These are phyloP conservation scores for Lactarius akahatsu DNA, from an alignment of 768 basidiomycete species.

Conservation along the genomic window DNA sequence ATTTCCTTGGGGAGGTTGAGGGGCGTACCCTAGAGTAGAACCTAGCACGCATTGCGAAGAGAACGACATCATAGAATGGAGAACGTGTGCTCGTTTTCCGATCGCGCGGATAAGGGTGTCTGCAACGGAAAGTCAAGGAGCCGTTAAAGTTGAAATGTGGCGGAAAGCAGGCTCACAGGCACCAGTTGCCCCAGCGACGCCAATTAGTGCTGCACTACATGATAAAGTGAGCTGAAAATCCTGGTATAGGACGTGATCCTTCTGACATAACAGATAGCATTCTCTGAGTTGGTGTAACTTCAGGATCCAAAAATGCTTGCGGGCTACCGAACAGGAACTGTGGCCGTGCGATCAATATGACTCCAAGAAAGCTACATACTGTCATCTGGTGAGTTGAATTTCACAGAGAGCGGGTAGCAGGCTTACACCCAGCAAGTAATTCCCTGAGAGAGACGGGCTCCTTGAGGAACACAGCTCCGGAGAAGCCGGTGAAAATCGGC, in stretches of 20 bases:
- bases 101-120: conserved; percentile 46
- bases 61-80: conserved; percentile 72
- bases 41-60: conserved; percentile 53
- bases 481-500: background rate
- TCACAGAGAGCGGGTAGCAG: background rate
- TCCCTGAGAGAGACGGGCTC: background rate
- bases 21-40: conserved; percentile 36
- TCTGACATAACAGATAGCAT: conserved; percentile 60
- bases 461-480: background rate
- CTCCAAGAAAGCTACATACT: background rate
- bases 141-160: background rate
- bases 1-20: background rate
- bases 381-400: background rate
- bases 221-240: background rate
- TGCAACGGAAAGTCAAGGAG: conserved; percentile 27
- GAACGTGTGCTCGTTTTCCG: conserved; percentile 69
- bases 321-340: conserved; percentile 61
- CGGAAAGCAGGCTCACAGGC: conserved; percentile 53
- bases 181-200: conserved; percentile 64
- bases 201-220: conserved; percentile 56
- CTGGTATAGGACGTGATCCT: background rate
- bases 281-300: conserved; percentile 40
- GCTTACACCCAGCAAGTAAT: background rate
- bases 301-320: background rate
- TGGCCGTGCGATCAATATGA: conserved; percentile 63